Evolutionary conservation across 108 stramenopile genomes (phyloP).

Genomic region (Hondaea fermentalgiana): DNA sequence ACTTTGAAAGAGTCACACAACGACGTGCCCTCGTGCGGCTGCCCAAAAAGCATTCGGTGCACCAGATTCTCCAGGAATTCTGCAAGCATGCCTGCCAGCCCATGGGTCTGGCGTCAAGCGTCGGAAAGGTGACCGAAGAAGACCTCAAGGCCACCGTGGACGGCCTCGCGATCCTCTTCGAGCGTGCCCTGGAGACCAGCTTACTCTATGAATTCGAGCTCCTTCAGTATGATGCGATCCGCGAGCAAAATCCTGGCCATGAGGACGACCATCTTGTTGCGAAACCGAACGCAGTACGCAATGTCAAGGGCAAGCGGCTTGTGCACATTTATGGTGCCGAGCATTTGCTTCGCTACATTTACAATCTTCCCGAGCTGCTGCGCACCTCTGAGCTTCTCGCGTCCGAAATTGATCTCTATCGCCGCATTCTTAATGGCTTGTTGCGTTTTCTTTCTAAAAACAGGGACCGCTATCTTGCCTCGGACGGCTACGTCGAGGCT

Average conservation of each 20-base stretch:
- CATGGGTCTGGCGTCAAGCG: neutral
- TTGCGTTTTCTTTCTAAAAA: neutral
- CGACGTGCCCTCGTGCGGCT: neutral
- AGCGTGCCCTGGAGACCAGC: neutral
- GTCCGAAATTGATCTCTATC: neutral
- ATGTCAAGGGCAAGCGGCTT: neutral
- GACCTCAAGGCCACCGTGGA: neutral
- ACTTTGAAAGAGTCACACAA: neutral
- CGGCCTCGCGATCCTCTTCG: neutral
- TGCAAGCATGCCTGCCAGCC: neutral
- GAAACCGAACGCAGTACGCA: neutral
- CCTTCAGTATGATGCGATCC: neutral
- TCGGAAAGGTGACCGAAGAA: neutral
- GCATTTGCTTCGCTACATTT: neutral
- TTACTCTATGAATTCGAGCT: neutral
- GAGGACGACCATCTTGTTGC: neutral
- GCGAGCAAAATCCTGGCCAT: neutral
- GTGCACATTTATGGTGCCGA: neutral
- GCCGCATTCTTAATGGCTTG: neutral
- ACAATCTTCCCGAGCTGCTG: neutral
- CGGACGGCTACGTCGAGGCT: neutral
- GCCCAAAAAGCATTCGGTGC: neutral
- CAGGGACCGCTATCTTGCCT: neutral
- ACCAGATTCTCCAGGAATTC: neutral
- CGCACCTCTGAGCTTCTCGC: neutral